Evolutionary conservation across 768 basidiomycete genomes (phyloP).

Genomic region (Mrakia blollopis): DNA sequence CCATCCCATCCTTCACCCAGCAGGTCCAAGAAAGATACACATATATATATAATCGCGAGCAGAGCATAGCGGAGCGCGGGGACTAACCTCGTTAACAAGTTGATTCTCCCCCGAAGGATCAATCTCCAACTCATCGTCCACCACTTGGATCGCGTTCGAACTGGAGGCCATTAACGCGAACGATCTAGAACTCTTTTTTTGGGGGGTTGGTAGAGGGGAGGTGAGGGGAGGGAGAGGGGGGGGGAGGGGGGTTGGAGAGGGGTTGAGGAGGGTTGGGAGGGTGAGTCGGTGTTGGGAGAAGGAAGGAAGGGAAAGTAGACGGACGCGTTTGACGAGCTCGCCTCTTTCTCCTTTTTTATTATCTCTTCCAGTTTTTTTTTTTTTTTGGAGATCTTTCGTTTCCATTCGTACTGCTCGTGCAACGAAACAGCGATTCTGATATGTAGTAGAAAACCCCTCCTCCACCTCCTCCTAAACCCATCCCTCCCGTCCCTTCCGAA

Average conservation of each 20-base stretch:
- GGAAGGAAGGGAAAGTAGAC: background rate
- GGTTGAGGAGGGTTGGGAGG: background rate
- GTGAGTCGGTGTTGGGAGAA: background rate
- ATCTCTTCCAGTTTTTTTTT: too few relatives aligned
- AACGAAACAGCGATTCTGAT: background rate
- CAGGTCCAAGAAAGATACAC: background rate
- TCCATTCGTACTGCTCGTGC: too few relatives aligned
- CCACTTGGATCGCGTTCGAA: constrained; percentile 13
- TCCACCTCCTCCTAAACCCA: background rate
- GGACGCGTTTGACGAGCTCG: background rate
- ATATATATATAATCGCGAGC: too few relatives aligned
- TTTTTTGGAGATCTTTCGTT: too few relatives aligned
- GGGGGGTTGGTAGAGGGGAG: background rate
- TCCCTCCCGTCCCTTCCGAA: background rate
- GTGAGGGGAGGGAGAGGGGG: background rate
- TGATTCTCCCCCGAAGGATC: constrained; percentile 43
- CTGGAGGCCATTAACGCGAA: constrained; percentile 32
- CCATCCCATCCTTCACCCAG: background rate
- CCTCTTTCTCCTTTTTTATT: too few relatives aligned
- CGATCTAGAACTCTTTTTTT: background rate
- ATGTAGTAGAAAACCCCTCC: background rate
- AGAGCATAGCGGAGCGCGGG: too few relatives aligned
- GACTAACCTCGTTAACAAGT: constrained; percentile 47
- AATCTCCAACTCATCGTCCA: constrained; percentile 53
- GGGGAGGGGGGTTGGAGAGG: background rate